Conservation (phyloP, 306 rosid genomes). For the Vachellia collinsii region DNA sequence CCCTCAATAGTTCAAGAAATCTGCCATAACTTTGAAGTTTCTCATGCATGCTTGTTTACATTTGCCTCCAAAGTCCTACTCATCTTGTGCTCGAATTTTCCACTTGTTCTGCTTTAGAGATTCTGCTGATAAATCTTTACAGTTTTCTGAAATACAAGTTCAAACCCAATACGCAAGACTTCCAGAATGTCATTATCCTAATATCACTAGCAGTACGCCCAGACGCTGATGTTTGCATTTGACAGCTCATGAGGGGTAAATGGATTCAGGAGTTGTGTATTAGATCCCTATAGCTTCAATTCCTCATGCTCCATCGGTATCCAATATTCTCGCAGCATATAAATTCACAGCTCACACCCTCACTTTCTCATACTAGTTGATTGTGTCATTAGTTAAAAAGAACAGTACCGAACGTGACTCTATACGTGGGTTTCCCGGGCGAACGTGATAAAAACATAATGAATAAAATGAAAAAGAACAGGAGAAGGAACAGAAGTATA, state of each 20-base stretch:
- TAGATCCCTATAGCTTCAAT: not conserved
- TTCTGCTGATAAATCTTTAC: not conserved
- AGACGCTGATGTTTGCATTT: not conserved
- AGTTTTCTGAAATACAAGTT: not conserved
- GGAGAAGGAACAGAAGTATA: conserved; percentile 3
- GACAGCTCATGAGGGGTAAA: not conserved
- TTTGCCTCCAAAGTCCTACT: not conserved
- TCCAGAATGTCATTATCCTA: not conserved
- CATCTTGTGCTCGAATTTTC: not conserved
- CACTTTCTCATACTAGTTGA: not conserved
- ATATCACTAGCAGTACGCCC: not conserved
- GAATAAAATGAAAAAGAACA: not conserved
- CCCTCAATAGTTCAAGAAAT: not conserved
- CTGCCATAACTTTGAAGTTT: not conserved
- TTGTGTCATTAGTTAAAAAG: not conserved
- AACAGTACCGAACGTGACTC: no score
- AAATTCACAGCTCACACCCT: not conserved
- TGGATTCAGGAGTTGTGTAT: not conserved
- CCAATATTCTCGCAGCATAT: not conserved
- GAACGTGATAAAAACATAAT: conserved; percentile 18
- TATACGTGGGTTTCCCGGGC: not conserved
- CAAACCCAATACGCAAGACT: conserved; percentile 5
- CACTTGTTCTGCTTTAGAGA: not conserved
- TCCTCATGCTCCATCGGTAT: not conserved
- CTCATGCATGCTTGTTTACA: not conserved